Conservation (phyloP, 805 yeast species). For the Saccharomycopsis sp. region DNA sequence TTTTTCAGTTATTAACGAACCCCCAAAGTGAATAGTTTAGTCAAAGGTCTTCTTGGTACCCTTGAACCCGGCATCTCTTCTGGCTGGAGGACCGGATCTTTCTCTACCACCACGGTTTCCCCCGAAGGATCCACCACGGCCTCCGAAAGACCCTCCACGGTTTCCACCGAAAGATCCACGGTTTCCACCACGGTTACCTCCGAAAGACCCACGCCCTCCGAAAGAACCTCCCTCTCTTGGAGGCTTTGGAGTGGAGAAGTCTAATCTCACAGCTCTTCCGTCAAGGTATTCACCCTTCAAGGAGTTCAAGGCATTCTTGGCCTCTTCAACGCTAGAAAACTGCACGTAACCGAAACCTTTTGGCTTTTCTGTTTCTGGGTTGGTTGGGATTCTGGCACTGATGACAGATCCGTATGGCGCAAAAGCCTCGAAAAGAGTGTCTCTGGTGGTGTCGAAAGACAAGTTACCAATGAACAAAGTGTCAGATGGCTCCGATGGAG, state of each 20-base stretch:
- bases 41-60: slow-evolving; percentile 83
- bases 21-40: slow-evolving; percentile 29
- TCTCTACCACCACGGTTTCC: slow-evolving; percentile 30
- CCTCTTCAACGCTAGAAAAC: slow-evolving; percentile 79
- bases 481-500: slow-evolving; percentile 87
- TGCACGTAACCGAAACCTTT: slow-evolving; percentile 99
- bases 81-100: slow-evolving; percentile 43
- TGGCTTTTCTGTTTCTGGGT: slow-evolving; percentile 98
- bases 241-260: slow-evolving; percentile 88
- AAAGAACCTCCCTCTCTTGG: slow-evolving; percentile 29
- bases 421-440: slow-evolving; percentile 64
- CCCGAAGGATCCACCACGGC: slow-evolving; percentile 28
- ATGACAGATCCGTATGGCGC: slow-evolving; percentile 74
- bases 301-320: slow-evolving; percentile 79
- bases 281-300: slow-evolving; percentile 83
- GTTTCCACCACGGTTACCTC: slow-evolving; percentile 27
- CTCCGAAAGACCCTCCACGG: slow-evolving; percentile 25
- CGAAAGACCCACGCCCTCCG: slow-evolving; percentile 37
- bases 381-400: slow-evolving; percentile 93
- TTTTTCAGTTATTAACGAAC: background rate
- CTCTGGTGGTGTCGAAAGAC: slow-evolving; percentile 84
- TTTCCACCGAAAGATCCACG: slow-evolving; percentile 25
- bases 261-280: slow-evolving; percentile 92
- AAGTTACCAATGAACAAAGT: slow-evolving; percentile 95
- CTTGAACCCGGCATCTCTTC: slow-evolving; percentile 55